phyloP scores from a whole-genome alignment of 1,284 basidiomycete genomes.

The Puccinia hordei region DNA sequence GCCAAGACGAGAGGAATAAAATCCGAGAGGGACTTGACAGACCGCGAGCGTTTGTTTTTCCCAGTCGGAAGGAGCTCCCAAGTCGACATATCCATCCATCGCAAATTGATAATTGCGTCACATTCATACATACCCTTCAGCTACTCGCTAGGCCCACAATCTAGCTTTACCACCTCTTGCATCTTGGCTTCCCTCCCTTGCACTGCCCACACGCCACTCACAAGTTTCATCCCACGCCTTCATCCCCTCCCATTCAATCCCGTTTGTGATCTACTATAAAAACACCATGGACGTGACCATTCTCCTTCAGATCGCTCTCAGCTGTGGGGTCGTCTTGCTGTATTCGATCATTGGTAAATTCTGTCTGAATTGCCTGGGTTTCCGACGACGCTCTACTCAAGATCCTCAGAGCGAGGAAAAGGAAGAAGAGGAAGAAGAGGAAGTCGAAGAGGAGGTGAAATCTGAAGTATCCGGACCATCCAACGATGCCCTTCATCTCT shows the following conservation, averaged over 20 bases:
- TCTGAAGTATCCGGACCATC: not conserved
- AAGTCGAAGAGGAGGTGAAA: not conserved
- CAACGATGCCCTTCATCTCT: constrained; percentile 18
- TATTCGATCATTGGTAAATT: constrained; percentile 15
- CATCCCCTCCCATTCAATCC: not conserved
- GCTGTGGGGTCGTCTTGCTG: constrained; percentile 20
- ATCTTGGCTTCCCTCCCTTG: not conserved
- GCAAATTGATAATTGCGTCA: constrained; percentile 1
- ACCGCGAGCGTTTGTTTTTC: not conserved
- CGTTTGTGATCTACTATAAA: not conserved
- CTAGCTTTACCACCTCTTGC: constrained; percentile 4
- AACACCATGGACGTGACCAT: not conserved
- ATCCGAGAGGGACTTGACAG: not conserved
- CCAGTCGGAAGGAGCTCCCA: constrained; percentile 6
- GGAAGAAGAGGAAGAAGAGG: constrained; percentile 12
- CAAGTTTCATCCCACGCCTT: not conserved
- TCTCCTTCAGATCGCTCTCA: constrained; percentile 6
- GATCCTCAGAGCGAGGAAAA: not conserved
- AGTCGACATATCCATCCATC: constrained; percentile 7
- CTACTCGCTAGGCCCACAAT: not conserved
- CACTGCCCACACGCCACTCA: not conserved
- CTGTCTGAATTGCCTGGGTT: not conserved
- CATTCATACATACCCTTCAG: not conserved
- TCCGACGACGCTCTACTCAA: not conserved
- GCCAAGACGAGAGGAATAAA: not conserved